These are phyloP conservation scores for Ehretia macrophylla DNA, from an alignment of 257 asterid genomes.

Conservation along the genomic window DNA sequence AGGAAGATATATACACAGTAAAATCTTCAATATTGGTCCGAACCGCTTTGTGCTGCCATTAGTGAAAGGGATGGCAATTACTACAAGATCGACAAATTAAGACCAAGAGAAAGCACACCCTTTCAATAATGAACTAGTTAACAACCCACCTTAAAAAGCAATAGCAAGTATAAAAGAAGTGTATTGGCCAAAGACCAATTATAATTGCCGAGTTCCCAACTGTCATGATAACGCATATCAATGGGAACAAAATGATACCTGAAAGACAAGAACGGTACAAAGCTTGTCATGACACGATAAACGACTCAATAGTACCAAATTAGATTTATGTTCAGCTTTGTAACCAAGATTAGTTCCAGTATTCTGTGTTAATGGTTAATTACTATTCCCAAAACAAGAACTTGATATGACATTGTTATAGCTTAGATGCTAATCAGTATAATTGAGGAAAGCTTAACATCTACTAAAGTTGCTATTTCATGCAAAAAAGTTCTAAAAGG, in stretches of 20 bases:
- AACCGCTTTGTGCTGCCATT: constrained; percentile 64
- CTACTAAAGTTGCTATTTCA: too few species aligned
- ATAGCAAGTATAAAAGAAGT: constrained; percentile 64
- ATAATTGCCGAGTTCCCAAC: constrained; percentile 56
- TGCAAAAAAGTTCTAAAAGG: too few species aligned
- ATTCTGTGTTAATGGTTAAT: too few species aligned
- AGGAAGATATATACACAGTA: constrained; percentile 44
- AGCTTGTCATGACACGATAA: not conserved
- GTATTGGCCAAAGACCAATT: constrained; percentile 77
- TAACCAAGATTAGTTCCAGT: too few species aligned
- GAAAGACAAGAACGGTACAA: constrained; percentile 24
- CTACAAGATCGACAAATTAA: not conserved
- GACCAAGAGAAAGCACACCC: not conserved
- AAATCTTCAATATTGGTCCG: constrained; percentile 73
- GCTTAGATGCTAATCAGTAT: too few species aligned
- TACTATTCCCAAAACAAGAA: too few species aligned
- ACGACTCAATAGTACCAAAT: not conserved
- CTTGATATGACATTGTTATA: too few species aligned
- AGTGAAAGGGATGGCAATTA: constrained; percentile 3
- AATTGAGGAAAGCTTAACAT: too few species aligned
- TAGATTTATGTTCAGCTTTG: too few species aligned
- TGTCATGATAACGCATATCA: constrained; percentile 48
- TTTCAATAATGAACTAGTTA: constrained; percentile 4
- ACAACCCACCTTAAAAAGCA: constrained; percentile 62
- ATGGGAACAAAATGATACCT: constrained; percentile 73